A percentile compares a stretch with the other conserved stretches of the same genome.
phyloP scores from a whole-genome alignment of 2,329 filamentous ascomycete genomes.

The Sporothrix humicola region DNA sequence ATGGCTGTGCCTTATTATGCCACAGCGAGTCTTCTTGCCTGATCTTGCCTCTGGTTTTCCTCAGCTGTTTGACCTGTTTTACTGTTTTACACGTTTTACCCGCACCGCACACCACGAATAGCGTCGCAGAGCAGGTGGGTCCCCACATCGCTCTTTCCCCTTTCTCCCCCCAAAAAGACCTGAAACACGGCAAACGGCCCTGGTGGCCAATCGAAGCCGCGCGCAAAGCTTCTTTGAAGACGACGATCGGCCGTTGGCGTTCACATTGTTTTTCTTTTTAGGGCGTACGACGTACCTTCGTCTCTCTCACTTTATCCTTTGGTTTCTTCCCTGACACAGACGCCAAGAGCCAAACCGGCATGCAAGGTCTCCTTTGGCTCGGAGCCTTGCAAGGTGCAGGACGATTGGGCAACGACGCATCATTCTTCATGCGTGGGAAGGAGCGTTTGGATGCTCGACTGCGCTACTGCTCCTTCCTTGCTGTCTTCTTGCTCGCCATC shows the following conservation, averaged over 20 bases:
- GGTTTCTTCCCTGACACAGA: conserved; percentile 23
- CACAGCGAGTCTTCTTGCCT: neutral
- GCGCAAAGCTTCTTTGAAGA: conserved; percentile 26
- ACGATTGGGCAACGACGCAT: conserved; percentile 21
- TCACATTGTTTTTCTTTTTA: neutral
- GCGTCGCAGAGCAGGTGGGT: conserved; percentile 24
- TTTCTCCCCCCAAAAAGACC: neutral
- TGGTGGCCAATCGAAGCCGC: conserved; percentile 35
- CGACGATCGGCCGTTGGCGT: neutral
- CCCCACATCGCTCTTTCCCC: conserved; percentile 19
- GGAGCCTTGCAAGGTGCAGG: neutral
- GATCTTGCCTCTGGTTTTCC: neutral
- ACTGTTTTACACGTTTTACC: neutral
- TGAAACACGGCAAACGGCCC: conserved; percentile 35
- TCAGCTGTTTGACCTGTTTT: neutral
- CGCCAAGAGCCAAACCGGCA: conserved; percentile 16
- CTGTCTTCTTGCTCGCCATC: too few relatives aligned
- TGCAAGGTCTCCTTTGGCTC: conserved; percentile 5
- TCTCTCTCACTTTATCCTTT: neutral
- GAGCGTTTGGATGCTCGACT: neutral
- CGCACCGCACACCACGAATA: conserved; percentile 1
- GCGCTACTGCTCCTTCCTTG: neutral
- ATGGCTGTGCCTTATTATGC: conserved; percentile 14
- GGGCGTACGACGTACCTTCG: conserved; percentile 11
- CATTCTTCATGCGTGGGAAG: conserved; percentile 23